phyloP scores from a whole-genome alignment of 192 early-diverging fungal species.

The Rhizoclosmatium globosum region DNA sequence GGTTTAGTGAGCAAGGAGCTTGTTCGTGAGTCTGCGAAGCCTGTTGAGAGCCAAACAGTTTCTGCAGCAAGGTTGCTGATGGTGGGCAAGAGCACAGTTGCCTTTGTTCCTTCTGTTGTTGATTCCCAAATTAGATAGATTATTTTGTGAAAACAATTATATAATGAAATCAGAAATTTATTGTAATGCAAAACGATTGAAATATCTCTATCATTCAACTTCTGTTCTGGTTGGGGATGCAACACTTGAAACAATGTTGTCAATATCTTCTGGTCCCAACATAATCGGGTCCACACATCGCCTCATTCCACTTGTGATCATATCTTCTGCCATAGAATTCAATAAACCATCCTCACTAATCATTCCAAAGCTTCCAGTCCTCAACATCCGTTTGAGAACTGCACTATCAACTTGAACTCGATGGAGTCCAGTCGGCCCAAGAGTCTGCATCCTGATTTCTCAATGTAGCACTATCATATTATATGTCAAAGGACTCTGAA shows the following conservation, averaged over 20 bases:
- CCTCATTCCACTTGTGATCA: slow-evolving; percentile 56
- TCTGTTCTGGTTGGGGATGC: no score
- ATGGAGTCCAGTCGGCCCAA: slow-evolving; percentile 61
- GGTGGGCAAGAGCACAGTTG: no score
- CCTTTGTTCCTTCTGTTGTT: no score
- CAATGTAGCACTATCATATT: slow-evolving; percentile 51
- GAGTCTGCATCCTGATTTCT: slow-evolving; percentile 63
- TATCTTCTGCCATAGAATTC: slow-evolving; percentile 58
- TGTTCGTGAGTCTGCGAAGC: no score
- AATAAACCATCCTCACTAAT: slow-evolving; percentile 40
- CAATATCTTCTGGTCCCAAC: slow-evolving; percentile 11
- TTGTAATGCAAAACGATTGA: no score
- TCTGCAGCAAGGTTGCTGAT: no score
- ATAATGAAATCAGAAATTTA: no score
- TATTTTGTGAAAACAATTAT: no score
- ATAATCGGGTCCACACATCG: slow-evolving; percentile 55
- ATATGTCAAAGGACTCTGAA: not conserved
- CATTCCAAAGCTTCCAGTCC: not conserved
- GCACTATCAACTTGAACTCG: slow-evolving; percentile 77
- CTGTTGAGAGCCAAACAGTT: no score
- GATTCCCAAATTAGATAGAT: no score
- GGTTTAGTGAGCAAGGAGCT: no score
- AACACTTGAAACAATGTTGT: not conserved
- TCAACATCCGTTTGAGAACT: slow-evolving; percentile 40
- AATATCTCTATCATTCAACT: no score